phyloP scores from a whole-genome alignment of 1,284 basidiomycete species.

The Inonotus obliquus region DNA sequence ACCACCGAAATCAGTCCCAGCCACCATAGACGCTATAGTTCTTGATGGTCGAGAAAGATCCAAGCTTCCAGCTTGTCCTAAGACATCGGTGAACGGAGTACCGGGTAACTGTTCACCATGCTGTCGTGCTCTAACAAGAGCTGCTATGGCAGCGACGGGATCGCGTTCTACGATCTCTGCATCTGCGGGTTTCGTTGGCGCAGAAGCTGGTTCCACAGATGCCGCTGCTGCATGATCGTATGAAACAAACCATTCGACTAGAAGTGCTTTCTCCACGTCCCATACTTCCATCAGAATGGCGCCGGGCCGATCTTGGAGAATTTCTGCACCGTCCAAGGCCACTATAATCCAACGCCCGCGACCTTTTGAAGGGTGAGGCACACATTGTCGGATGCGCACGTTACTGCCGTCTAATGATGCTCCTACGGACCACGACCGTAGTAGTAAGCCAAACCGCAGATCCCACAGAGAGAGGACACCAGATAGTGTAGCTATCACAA shows the following conservation, averaged over 20 bases:
- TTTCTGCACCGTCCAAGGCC: conserved; percentile 49
- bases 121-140: conserved; percentile 41
- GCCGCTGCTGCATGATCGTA: conserved; percentile 42
- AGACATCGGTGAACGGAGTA: neutral
- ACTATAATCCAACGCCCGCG: conserved; percentile 89
- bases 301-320: conserved; percentile 13
- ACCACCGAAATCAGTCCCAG: conserved; percentile 71
- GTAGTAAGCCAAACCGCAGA: conserved; percentile 84
- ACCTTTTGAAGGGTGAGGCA: conserved; percentile 81
- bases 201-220: conserved; percentile 41
- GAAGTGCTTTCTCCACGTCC: conserved; percentile 39
- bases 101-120: conserved; percentile 21
- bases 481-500: conserved; percentile 80
- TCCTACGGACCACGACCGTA: conserved; percentile 85
- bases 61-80: conserved; percentile 28
- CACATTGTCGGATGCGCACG: conserved; percentile 64
- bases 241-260: conserved; percentile 80
- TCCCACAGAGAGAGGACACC: conserved; percentile 92
- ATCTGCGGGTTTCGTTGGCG: conserved; percentile 45
- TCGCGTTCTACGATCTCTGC: conserved; percentile 39
- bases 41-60: conserved; percentile 43
- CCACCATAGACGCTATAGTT: conserved; percentile 60
- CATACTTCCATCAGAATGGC: conserved; percentile 35
- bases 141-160: conserved; percentile 64
- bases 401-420: conserved; percentile 43